Conservation (phyloP, 768 basidiomycete species). For the Pleurotus tuoliensis region DNA sequence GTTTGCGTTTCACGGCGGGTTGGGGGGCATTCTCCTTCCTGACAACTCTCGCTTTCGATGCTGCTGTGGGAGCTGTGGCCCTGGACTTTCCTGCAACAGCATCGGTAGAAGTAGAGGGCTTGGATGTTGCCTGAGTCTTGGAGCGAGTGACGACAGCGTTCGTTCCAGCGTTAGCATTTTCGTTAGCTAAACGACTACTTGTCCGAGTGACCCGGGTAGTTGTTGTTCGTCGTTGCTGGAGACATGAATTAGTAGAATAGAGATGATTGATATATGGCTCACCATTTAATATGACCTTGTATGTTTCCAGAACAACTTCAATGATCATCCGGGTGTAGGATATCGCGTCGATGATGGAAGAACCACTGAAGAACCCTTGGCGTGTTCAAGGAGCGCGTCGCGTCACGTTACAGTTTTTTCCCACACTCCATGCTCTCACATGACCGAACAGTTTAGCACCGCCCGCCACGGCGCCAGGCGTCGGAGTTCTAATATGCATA, state of each 20-base stretch:
- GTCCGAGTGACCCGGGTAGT: constrained; percentile 1
- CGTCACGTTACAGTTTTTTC: neutral
- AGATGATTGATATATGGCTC: too few relatives aligned
- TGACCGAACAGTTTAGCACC: too few relatives aligned
- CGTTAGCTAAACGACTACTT: constrained; percentile 2
- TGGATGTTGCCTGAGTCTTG: constrained; percentile 3
- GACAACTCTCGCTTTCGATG: neutral
- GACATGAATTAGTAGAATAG: neutral
- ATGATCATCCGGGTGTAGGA: too few relatives aligned
- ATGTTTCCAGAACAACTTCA: too few relatives aligned
- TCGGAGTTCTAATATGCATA: too few relatives aligned
- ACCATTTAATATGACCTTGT: too few relatives aligned
- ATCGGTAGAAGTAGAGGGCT: neutral
- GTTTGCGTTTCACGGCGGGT: neutral
- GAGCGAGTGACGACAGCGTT: neutral
- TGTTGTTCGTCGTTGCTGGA: constrained; percentile 2
- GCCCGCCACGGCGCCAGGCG: too few relatives aligned
- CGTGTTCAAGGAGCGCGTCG: neutral
- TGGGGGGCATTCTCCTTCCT: constrained; percentile 13
- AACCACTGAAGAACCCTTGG: too few relatives aligned
- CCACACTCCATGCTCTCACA: too few relatives aligned
- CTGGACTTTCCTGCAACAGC: neutral
- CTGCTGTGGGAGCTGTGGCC: constrained; percentile 1
- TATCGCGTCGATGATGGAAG: too few relatives aligned
- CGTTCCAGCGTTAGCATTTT: neutral